Percentiles rank a stretch among this genome's conserved stretches.
Conservation (phyloP, 1,284 basidiomycete genomes). For the Naganishia albida region DNA sequence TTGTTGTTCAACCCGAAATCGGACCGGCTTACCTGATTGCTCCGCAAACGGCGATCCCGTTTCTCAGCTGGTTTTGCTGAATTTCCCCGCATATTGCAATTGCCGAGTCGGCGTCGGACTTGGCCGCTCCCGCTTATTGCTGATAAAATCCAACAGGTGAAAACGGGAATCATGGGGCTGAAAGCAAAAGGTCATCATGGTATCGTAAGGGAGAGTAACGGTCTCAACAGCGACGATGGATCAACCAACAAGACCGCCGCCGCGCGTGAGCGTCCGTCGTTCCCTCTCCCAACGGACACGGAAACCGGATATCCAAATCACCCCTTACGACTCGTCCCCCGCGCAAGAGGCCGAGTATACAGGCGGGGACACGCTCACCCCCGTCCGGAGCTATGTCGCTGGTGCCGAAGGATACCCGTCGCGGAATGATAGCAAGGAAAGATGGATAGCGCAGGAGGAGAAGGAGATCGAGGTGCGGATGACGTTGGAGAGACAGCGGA, state of each 20-base stretch:
- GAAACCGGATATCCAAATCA: slow-evolving; percentile 18
- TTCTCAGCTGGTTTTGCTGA: neutral
- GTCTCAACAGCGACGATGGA: neutral
- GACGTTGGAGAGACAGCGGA: slow-evolving; percentile 7
- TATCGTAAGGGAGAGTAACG: neutral
- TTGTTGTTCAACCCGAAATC: neutral
- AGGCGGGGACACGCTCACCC: slow-evolving; percentile 15
- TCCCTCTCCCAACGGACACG: slow-evolving; percentile 2
- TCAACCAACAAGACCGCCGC: neutral
- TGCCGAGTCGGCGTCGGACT: neutral
- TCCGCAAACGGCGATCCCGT: neutral
- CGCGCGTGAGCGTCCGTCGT: neutral
- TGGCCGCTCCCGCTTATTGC: slow-evolving; percentile 1
- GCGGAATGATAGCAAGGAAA: slow-evolving; percentile 20
- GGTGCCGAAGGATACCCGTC: slow-evolving; percentile 24
- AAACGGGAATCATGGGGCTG: slow-evolving; percentile 5
- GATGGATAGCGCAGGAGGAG: slow-evolving; percentile 21
- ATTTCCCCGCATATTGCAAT: neutral
- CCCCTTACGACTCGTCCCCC: slow-evolving; percentile 1
- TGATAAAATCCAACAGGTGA: neutral
- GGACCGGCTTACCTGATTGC: too few relatives aligned
- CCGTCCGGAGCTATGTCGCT: slow-evolving; percentile 22
- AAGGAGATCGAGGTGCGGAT: neutral
- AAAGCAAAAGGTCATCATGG: neutral
- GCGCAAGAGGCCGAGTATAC: slow-evolving; percentile 13